A percentile compares a stretch with the other conserved stretches of the same genome.
Evolutionary conservation across 2,329 filamentous ascomycete species (phyloP).

Genomic region (Pezicula rhizophila): DNA sequence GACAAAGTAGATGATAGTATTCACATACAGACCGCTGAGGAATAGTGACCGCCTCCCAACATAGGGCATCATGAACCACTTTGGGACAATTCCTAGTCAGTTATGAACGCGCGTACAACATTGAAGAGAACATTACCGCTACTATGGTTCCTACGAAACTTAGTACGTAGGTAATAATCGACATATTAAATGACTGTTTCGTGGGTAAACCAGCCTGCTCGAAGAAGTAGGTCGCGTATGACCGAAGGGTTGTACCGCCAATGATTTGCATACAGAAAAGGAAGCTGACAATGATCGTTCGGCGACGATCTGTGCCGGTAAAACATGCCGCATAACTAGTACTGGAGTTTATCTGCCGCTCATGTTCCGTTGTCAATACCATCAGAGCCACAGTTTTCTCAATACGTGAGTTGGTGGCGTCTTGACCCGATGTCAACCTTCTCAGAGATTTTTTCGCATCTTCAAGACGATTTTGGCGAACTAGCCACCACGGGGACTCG

Average conservation of each 20-base stretch:
- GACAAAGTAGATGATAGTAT: conserved; percentile 69
- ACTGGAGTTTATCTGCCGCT: conserved; percentile 34
- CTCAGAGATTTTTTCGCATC: conserved; percentile 31
- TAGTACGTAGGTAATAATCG: conserved; percentile 38
- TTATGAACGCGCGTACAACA: conserved; percentile 26
- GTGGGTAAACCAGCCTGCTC: conserved; percentile 44
- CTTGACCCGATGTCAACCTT: conserved; percentile 21
- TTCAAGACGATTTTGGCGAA: conserved; percentile 33
- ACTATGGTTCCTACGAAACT: conserved; percentile 42
- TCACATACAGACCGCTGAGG: conserved; percentile 54
- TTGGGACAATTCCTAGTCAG: conserved; percentile 16
- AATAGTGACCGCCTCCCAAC: conserved; percentile 43
- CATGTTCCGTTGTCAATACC: conserved; percentile 46
- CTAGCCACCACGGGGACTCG: conserved; percentile 42
- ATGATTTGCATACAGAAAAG: conserved; percentile 57
- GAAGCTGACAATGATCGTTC: conserved; percentile 45
- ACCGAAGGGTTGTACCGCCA: conserved; percentile 53
- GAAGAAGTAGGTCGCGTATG: conserved; percentile 55
- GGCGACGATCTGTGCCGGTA: conserved; percentile 36
- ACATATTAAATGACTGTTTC: conserved; percentile 43
- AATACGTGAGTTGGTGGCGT: conserved; percentile 32
- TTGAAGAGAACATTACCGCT: no score
- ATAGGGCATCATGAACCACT: conserved; percentile 39
- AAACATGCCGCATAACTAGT: conserved; percentile 44
- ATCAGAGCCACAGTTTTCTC: conserved; percentile 46